A percentile compares a stretch with the other conserved stretches of the same genome.
Conservation (phyloP, 1,284 basidiomycete genomes). For the Cronartium ribicola region DNA sequence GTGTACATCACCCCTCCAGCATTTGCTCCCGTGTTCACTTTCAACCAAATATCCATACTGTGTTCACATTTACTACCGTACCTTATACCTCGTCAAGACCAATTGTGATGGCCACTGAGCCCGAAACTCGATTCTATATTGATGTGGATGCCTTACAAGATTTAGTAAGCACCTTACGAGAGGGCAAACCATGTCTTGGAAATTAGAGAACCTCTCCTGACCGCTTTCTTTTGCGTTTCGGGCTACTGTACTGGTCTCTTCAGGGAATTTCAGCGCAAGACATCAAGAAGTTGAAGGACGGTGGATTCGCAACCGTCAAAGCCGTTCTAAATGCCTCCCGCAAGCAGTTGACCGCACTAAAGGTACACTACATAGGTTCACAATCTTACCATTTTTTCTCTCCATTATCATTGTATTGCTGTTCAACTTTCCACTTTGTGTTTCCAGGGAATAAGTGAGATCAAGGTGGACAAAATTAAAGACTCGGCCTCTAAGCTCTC, state of each 20-base stretch:
- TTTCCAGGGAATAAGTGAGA: slow-evolving; percentile 54
- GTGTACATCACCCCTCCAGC: too few relatives aligned
- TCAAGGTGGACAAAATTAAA: slow-evolving; percentile 94
- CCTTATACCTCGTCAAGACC: too few relatives aligned
- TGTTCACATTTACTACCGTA: too few relatives aligned
- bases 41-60: too few relatives aligned
- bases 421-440: not conserved
- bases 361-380: slow-evolving; percentile 56
- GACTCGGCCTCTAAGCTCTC: slow-evolving; percentile 52
- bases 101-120: not conserved
- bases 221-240: not conserved
- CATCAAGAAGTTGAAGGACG: slow-evolving; percentile 79
- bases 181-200: not conserved
- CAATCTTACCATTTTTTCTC: slow-evolving; percentile 44
- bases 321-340: slow-evolving; percentile 60
- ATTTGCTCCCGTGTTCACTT: too few relatives aligned
- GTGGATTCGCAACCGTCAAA: slow-evolving; percentile 55
- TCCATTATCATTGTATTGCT: slow-evolving; percentile 23
- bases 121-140: slow-evolving; percentile 22
- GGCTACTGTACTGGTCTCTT: not conserved
- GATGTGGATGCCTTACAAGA: slow-evolving; percentile 39
- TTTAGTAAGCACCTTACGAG: slow-evolving; percentile 5
- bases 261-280: slow-evolving; percentile 92
- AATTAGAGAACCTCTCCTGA: not conserved
- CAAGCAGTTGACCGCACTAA: slow-evolving; percentile 81